Evolutionary conservation across 2,329 filamentous ascomycete genomes (phyloP), one percentile per base, ranked within the genome.

Genomic region (Daldinia sp.): DNA sequence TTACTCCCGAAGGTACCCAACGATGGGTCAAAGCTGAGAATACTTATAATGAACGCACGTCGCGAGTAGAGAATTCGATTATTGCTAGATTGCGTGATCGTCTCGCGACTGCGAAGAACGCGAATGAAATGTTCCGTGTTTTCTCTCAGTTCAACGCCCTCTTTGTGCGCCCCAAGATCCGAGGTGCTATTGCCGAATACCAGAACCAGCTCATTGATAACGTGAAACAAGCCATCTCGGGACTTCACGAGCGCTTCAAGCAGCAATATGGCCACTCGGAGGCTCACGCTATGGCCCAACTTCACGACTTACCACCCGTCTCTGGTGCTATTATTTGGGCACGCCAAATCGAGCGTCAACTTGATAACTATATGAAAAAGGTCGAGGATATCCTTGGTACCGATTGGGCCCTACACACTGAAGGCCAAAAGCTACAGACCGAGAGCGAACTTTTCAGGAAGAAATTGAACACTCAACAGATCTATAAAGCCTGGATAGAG

Each of bases 141-240:
- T 99, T 99, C 77, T 98, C 95, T 54, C 98, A 98, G 76, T 99
- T 99, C 85, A 99, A 99, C 75, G 95, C 95, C 1, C 88, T 99
- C 27, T 96, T 99, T 71, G 94, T 99, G 58, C 89, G 95, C 62
- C 95, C 95, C n/a, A 99, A 99, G 83, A 98, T 99, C 79, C 90
- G 95, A 68, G 94, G 96, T 69, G 96, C 95, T 57, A 99, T 99
- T 73, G 92, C 93, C 41, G 94, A 99, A 79, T 99, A 99, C 76
- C 95, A 99, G 77, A 95, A 94, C 3, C 94, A 97, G 77, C 88
- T 99, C 30, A 97, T 99, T 76, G 94, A 97, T 72, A 97, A 96
- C 71, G 95, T 99, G 72, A 98, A 98, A 77, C 90, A 93, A 73
- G 96, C 97, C 73, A 99, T 99, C 70, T 90, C 92, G 41, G 89